Evolutionary conservation across 2,329 filamentous ascomycete species (phyloP).

Genomic region (Gnomoniopsis sp.): DNA sequence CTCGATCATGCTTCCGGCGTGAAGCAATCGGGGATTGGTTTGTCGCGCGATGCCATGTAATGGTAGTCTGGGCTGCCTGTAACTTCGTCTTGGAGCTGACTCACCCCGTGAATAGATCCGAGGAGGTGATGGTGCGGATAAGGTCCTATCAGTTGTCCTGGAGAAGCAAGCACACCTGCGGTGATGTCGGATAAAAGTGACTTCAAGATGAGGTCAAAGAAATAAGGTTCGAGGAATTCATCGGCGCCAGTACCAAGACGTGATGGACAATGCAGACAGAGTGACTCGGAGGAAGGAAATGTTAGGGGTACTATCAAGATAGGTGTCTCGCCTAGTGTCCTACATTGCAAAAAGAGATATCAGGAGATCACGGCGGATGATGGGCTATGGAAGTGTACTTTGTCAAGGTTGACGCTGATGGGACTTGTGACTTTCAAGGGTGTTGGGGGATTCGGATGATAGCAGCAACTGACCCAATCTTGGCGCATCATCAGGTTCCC

Average conservation of each 20-base stretch:
- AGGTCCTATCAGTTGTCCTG: not conserved
- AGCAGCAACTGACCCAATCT: not conserved
- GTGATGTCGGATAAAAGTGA: not conserved
- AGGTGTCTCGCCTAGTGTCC: not conserved
- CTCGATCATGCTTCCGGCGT: not conserved
- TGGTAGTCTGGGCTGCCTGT: not conserved
- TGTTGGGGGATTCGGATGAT: not conserved
- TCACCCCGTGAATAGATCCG: not conserved
- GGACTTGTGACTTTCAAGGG: not conserved
- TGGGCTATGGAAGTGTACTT: no score
- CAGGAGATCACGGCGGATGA: not conserved
- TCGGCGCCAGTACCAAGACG: no score
- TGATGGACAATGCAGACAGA: not conserved
- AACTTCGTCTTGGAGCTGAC: not conserved
- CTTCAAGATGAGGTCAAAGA: not conserved
- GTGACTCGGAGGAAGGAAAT: no score
- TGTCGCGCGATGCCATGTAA: not conserved
- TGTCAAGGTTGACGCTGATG: not conserved
- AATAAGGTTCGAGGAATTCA: not conserved
- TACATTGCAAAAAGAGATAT: not conserved
- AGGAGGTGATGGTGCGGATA: not conserved
- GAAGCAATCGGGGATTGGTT: not conserved
- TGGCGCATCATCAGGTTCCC: no score
- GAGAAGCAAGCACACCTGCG: not conserved
- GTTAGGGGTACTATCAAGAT: not conserved